Conservation (phyloP, 2,329 filamentous ascomycete genomes). For the Epicoccum sorghinum region DNA sequence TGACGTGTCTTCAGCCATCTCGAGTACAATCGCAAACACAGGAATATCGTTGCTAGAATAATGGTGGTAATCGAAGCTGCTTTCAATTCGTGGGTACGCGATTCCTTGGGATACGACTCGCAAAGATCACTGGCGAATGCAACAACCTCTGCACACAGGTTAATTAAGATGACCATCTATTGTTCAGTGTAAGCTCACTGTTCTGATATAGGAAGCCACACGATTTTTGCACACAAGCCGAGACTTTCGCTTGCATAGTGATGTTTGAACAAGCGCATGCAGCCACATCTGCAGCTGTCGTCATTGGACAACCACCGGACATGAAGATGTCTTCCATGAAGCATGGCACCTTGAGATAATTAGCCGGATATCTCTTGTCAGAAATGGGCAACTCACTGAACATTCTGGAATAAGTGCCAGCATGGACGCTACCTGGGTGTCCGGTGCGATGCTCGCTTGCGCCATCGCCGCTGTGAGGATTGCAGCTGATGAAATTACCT, state of each 20-base stretch:
- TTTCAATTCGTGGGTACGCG: constrained; percentile 18
- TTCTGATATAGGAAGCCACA: constrained; percentile 13
- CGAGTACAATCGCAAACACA: constrained; percentile 21
- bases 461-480: too few relatives aligned
- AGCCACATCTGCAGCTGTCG: constrained; percentile 13
- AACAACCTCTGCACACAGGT: constrained; percentile 9
- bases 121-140: constrained; percentile 14
- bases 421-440: too few relatives aligned
- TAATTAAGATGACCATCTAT: not conserved
- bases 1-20: constrained; percentile 20
- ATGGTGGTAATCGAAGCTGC: constrained; percentile 17
- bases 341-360: constrained; percentile 12
- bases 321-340: constrained; percentile 17
- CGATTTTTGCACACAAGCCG: constrained; percentile 16
- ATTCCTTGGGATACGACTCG: constrained; percentile 18
- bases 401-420: too few relatives aligned
- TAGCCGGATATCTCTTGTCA: too few relatives aligned
- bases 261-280: constrained; percentile 18
- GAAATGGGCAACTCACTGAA: too few relatives aligned
- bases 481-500: too few relatives aligned
- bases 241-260: constrained; percentile 13
- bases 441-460: too few relatives aligned
- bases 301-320: constrained; percentile 17
- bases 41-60: constrained; percentile 6
- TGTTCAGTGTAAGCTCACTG: not conserved